Conservation (phyloP, 441 rosid species). For the Adansonia madagascariensis region DNA sequence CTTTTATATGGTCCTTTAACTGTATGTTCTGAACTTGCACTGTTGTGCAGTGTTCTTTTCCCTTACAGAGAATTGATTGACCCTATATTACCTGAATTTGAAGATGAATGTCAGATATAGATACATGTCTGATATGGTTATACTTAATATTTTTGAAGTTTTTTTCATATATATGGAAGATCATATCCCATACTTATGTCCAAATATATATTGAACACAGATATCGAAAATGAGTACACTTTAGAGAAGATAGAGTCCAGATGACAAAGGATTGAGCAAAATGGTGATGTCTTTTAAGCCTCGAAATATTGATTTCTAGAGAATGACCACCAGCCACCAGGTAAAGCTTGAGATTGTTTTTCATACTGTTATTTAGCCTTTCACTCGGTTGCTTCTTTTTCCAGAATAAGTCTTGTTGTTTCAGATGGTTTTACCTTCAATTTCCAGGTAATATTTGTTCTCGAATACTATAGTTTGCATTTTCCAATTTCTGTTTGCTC, state of each 20-base stretch:
- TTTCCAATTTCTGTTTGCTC: background rate
- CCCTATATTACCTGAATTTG: background rate
- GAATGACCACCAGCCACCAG: background rate
- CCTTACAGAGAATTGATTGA: slow-evolving; percentile 8
- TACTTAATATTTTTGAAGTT: too few species aligned
- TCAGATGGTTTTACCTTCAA: slow-evolving; percentile 9
- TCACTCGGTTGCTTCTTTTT: background rate
- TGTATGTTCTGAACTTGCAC: background rate
- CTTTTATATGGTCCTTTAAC: slow-evolving; percentile 6
- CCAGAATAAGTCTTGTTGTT: background rate
- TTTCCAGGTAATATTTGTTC: background rate
- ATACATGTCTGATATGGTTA: background rate
- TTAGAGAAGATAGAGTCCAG: too few species aligned
- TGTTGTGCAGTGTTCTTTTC: slow-evolving; percentile 3
- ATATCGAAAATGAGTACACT: too few species aligned
- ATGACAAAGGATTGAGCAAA: background rate
- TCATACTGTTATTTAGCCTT: background rate
- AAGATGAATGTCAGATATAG: background rate
- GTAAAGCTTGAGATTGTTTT: background rate
- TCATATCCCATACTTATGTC: background rate
- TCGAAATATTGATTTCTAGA: background rate
- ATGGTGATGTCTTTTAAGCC: background rate
- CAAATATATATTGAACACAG: background rate
- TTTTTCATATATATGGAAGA: background rate
- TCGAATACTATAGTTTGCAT: background rate